A percentile compares a stretch with the other conserved stretches of the same genome.
Evolutionary conservation across 2,329 filamentous ascomycete genomes (phyloP).

Genomic region (Fusarium incarnatum): DNA sequence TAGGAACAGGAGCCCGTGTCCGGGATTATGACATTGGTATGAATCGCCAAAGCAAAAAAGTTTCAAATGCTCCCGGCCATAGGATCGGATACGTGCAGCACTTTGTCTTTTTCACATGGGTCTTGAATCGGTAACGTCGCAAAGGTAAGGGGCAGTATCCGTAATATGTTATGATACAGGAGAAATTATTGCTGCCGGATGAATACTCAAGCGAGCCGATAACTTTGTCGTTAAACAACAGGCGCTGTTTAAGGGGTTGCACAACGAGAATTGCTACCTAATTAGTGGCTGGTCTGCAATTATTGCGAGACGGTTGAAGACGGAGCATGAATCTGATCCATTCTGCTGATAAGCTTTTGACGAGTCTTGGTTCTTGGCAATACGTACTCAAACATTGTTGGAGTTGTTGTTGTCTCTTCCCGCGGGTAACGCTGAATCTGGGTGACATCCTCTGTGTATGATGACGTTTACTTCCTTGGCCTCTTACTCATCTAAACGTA

Average conservation of each 20-base stretch:
- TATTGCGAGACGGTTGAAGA: conserved; percentile 5
- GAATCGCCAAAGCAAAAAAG: conserved; percentile 34
- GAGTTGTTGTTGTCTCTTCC: not conserved
- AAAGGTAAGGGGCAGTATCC: not conserved
- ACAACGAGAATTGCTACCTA: conserved; percentile 6
- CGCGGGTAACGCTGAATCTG: conserved; percentile 8
- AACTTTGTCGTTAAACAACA: not conserved
- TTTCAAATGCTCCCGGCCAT: conserved; percentile 31
- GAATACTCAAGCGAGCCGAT: conserved; percentile 15
- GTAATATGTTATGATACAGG: conserved; percentile 4
- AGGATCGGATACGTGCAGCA: conserved; percentile 3
- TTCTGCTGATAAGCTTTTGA: conserved; percentile 21
- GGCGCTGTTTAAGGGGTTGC: not conserved
- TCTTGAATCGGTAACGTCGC: conserved; percentile 15
- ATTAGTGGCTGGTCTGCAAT: not conserved
- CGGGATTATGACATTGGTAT: conserved; percentile 9
- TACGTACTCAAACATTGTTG: not conserved
- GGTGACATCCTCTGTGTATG: not conserved
- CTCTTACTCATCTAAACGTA: not conserved
- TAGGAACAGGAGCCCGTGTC: conserved; percentile 26
- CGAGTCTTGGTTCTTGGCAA: conserved; percentile 19
- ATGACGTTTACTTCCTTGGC: conserved; percentile 22
- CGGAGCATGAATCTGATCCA: conserved; percentile 8
- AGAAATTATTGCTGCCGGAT: conserved; percentile 17
- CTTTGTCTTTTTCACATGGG: conserved; percentile 21